These are phyloP conservation scores for Chlamydomonas asymmetrica DNA, from an alignment of 139 green algal species.

Conservation along the genomic window DNA sequence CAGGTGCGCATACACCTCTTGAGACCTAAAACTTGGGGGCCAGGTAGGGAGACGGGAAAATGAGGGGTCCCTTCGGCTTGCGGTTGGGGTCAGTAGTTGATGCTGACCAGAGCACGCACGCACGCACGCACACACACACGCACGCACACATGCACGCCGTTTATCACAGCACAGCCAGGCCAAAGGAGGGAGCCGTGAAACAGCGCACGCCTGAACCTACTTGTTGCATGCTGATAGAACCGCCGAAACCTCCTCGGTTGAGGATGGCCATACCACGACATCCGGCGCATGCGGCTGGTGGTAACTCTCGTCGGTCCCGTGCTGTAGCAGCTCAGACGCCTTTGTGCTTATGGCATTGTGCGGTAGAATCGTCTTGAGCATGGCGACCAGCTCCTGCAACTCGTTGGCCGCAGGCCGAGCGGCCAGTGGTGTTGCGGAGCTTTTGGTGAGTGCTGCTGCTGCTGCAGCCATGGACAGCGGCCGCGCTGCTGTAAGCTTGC, in stretches of 20 bases:
- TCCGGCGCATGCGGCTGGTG: slow-evolving; percentile 38
- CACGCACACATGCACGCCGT: neutral
- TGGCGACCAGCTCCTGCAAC: too few relatives aligned
- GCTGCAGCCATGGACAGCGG: too few relatives aligned
- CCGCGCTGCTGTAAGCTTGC: too few relatives aligned
- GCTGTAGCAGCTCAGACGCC: slow-evolving; percentile 48
- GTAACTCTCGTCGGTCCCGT: slow-evolving; percentile 56
- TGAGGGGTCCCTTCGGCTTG: neutral
- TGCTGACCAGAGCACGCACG: neutral
- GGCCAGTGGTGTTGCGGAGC: too few relatives aligned
- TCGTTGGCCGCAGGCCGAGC: too few relatives aligned
- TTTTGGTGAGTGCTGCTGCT: too few relatives aligned
- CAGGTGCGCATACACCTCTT: slow-evolving; percentile 51
- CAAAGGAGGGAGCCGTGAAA: neutral
- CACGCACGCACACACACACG: neutral
- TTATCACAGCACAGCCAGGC: neutral
- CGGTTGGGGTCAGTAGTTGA: neutral
- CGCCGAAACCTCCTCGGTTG: slow-evolving; percentile 28
- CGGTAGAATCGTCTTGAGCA: too few relatives aligned
- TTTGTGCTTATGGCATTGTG: too few relatives aligned
- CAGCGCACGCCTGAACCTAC: neutral
- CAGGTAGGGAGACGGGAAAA: neutral
- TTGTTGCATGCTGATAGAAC: slow-evolving; percentile 1
- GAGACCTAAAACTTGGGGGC: slow-evolving; percentile 2
- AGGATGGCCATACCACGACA: slow-evolving; percentile 38